Conservation (phyloP, 2,329 filamentous ascomycete species). For the Aspergillus tamarii region DNA sequence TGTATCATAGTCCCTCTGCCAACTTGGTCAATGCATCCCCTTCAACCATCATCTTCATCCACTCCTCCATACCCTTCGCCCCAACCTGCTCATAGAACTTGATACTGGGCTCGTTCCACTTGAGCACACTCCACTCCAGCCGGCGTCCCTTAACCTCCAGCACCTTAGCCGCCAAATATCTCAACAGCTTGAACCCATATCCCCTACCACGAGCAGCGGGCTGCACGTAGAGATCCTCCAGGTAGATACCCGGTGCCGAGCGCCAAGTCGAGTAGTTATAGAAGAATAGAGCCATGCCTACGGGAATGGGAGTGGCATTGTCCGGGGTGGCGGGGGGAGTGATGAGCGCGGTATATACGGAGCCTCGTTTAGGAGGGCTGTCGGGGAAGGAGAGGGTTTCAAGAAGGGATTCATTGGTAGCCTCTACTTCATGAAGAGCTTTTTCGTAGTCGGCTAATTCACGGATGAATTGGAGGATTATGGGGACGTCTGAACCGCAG, state of each 20-base stretch:
- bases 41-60: constrained; percentile 55
- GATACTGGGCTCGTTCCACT: constrained; percentile 91
- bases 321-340: constrained; percentile 53
- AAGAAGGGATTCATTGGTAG: constrained; percentile 73
- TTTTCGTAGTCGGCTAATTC: constrained; percentile 90
- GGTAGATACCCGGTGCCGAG: constrained; percentile 82
- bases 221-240: constrained; percentile 89
- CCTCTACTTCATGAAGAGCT: constrained; percentile 71
- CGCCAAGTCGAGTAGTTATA: constrained; percentile 97
- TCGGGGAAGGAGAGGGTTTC: constrained; percentile 78
- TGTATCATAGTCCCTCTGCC: constrained; percentile 32
- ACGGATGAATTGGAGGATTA: constrained; percentile 79
- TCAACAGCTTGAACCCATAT: constrained; percentile 77
- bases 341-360: constrained; percentile 76
- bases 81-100: constrained; percentile 70
- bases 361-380: constrained; percentile 53
- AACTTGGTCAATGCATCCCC: constrained; percentile 47
- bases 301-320: constrained; percentile 46
- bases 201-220: constrained; percentile 71
- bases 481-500: constrained; percentile 68
- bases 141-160: constrained; percentile 71
- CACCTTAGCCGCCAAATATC: constrained; percentile 77
- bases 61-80: constrained; percentile 50
- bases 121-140: constrained; percentile 88
- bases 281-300: constrained; percentile 87